Percentiles rank a stretch among this genome's conserved stretches.
These are phyloP conservation scores for Kalanchoe fedtschenkoi DNA, from an alignment of 164 flowering plant species.

Conservation along the genomic window DNA sequence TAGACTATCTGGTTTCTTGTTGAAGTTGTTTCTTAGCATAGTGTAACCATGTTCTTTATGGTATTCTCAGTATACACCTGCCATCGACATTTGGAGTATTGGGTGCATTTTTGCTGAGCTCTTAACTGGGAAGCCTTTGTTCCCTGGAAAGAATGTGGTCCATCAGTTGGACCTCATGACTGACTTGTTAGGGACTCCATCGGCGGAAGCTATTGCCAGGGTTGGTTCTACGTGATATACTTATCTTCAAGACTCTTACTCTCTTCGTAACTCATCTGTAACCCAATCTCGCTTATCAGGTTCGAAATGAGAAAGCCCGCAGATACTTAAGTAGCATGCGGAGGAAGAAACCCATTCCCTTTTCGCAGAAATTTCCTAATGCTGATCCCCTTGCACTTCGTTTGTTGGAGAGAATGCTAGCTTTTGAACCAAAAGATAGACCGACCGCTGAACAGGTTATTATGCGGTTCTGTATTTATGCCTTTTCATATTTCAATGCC, in stretches of 20 bases:
- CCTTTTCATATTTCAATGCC: not conserved
- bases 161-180: conserved; percentile 96
- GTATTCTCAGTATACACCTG: conserved; percentile 82
- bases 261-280: not conserved
- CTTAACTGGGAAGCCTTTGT: conserved; percentile 91
- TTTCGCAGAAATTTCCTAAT: conserved; percentile 86
- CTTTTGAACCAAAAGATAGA: conserved; percentile 92
- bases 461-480: conserved; percentile 8
- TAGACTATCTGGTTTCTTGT: not conserved
- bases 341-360: conserved; percentile 72
- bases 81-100: conserved; percentile 98
- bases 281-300: conserved; percentile 28
- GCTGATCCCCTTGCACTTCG: conserved; percentile 90
- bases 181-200: conserved; percentile 86
- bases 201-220: conserved; percentile 83
- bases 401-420: conserved; percentile 84
- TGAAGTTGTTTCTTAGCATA: not conserved
- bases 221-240: conserved; percentile 25
- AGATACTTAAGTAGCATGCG: conserved; percentile 93
- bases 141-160: conserved; percentile 97
- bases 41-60: not conserved
- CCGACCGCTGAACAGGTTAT: conserved; percentile 90
- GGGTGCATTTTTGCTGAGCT: conserved; percentile 97
- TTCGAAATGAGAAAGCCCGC: conserved; percentile 92
- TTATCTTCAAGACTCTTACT: not conserved